Evolutionary conservation across 225 moss, liverwort and hornwort species (phyloP).

Genomic region (Pleurozium schreberi): DNA sequence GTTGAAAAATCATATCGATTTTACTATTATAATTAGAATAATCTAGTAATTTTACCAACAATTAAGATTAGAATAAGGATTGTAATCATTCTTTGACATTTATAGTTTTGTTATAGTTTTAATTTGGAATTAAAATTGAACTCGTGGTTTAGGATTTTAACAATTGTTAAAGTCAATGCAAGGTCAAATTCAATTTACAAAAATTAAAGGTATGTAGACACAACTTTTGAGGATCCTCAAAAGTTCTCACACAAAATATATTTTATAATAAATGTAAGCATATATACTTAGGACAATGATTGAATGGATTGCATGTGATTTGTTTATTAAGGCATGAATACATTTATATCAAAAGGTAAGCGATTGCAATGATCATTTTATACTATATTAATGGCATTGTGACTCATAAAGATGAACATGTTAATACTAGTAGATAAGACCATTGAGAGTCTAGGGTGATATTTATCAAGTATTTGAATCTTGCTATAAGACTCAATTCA

Average conservation of each 20-base stretch:
- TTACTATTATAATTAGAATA: neutral
- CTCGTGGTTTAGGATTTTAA: accelerated
- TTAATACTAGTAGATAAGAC: neutral
- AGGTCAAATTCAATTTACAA: neutral
- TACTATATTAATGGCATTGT: too few relatives aligned
- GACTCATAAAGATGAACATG: neutral
- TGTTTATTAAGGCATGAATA: neutral
- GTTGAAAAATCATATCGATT: neutral
- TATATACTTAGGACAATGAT: neutral
- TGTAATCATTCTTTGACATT: neutral
- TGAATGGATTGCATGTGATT: neutral
- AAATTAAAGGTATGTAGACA: neutral
- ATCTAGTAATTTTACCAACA: too few relatives aligned
- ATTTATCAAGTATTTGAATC: neutral
- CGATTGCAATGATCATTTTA: neutral
- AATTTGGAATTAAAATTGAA: neutral
- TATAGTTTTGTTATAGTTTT: neutral
- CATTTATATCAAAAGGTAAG: neutral
- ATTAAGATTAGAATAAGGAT: neutral
- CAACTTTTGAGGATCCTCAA: neutral
- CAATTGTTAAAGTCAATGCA: neutral
- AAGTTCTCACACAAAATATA: neutral
- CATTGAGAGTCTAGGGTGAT: neutral
- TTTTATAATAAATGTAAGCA: neutral
- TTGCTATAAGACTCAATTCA: neutral